A percentile compares a stretch with the other conserved stretches of the same genome.
phyloP scores from a whole-genome alignment of 495 filamentous ascomycete species.

The Monascus purpureus region DNA sequence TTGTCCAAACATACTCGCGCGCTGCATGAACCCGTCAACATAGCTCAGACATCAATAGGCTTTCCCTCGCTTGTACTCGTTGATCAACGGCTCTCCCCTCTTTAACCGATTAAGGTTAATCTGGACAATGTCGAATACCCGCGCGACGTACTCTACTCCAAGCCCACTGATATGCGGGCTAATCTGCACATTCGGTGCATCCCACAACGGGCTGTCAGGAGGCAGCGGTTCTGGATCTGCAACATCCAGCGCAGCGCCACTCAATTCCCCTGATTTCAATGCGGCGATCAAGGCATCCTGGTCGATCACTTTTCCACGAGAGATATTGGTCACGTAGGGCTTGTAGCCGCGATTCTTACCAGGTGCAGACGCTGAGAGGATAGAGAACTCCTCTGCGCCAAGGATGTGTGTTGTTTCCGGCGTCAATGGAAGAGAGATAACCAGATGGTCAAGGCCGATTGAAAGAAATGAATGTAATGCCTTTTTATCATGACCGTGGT shows the following conservation, averaged over 20 bases:
- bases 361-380: slow-evolving; percentile 43
- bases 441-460: slow-evolving; percentile 58
- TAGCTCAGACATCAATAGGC: slow-evolving; percentile 13
- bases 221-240: slow-evolving; percentile 76
- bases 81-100: slow-evolving; percentile 49
- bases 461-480: slow-evolving; percentile 51
- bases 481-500: slow-evolving; percentile 45
- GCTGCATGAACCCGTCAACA: neutral
- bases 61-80: slow-evolving; percentile 46
- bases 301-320: slow-evolving; percentile 56
- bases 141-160: slow-evolving; percentile 41
- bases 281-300: slow-evolving; percentile 53
- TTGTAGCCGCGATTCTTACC: slow-evolving; percentile 6
- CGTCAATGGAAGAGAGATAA: slow-evolving; percentile 65
- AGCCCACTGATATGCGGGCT: slow-evolving; percentile 68
- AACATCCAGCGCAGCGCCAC: slow-evolving; percentile 72
- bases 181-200: slow-evolving; percentile 56
- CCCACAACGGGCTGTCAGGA: slow-evolving; percentile 54
- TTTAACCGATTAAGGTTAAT: slow-evolving; percentile 46
- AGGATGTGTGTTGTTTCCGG: slow-evolving; percentile 49
- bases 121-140: slow-evolving; percentile 45
- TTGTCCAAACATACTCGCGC: neutral
- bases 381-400: slow-evolving; percentile 47
- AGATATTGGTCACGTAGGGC: slow-evolving; percentile 58
- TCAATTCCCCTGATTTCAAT: slow-evolving; percentile 25